Percentiles rank a stretch among this genome's conserved stretches.
phyloP scores from a whole-genome alignment of 2,329 filamentous ascomycete species.

The Lachnellula subtilissima region DNA sequence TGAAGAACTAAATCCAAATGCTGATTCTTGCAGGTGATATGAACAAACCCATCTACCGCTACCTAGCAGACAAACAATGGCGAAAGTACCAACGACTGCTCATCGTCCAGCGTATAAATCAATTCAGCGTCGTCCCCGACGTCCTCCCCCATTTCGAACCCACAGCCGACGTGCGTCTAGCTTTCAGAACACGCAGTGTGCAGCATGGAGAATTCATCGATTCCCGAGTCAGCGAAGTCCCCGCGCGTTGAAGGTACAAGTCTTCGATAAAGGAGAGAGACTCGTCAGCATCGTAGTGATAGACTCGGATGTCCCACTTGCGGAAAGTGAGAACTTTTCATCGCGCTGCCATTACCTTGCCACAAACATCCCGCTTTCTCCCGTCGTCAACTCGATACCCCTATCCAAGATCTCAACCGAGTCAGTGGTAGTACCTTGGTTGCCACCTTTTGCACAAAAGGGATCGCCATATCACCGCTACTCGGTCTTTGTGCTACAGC shows the following conservation, averaged over 20 bases:
- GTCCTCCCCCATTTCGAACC: conserved; percentile 77
- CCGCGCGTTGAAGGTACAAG: conserved; percentile 78
- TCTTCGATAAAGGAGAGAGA: conserved; percentile 76
- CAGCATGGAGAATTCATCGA: conserved; percentile 75
- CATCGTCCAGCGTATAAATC: conserved; percentile 76
- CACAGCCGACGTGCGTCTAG: conserved; percentile 72
- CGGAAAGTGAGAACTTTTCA: conserved; percentile 68
- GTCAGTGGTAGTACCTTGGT: conserved; percentile 74
- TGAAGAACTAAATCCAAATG: neutral
- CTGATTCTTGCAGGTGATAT: conserved; percentile 66
- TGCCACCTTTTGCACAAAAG: conserved; percentile 82
- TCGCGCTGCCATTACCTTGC: conserved; percentile 87
- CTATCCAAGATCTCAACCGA: conserved; percentile 56
- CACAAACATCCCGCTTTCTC: conserved; percentile 62
- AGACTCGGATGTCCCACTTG: conserved; percentile 83
- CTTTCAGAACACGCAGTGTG: conserved; percentile 67
- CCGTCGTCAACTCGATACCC: conserved; percentile 56
- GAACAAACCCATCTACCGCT: conserved; percentile 92
- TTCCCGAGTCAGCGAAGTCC: conserved; percentile 65
- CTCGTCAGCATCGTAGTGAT: conserved; percentile 81
- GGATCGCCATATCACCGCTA: conserved; percentile 88
- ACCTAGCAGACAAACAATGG: conserved; percentile 86
- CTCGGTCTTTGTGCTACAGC: conserved; percentile 77
- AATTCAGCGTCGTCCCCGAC: conserved; percentile 86
- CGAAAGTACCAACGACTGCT: conserved; percentile 73